Percentiles rank a stretch among this genome's conserved stretches.
Evolutionary conservation across 257 asterid genomes (phyloP).

Genomic region (Nicotiana noctiflora): DNA sequence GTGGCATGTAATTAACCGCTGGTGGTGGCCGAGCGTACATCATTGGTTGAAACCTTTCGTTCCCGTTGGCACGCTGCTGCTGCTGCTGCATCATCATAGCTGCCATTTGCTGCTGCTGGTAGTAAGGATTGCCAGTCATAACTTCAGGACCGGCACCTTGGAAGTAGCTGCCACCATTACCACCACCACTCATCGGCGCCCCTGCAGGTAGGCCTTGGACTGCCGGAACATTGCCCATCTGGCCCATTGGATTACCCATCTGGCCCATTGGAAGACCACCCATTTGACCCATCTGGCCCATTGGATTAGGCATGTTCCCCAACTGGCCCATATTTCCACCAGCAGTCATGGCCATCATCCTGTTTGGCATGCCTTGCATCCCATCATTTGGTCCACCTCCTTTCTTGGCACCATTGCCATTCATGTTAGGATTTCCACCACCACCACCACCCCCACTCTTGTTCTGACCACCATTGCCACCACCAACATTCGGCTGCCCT

Average conservation of each 20-base stretch:
- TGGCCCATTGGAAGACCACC: constrained; percentile 21
- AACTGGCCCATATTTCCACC: constrained; percentile 41
- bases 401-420: constrained; percentile 49
- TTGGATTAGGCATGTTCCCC: constrained; percentile 33
- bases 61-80: constrained; percentile 76
- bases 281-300: constrained; percentile 39
- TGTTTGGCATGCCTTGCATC: constrained; percentile 76
- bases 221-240: constrained; percentile 60
- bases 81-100: constrained; percentile 98
- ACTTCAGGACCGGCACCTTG: constrained; percentile 48
- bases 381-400: constrained; percentile 77
- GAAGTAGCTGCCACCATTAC: constrained; percentile 34
- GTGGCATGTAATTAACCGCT: constrained; percentile 78
- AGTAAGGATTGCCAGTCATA: constrained; percentile 54
- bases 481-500: constrained; percentile 37
- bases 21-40: constrained; percentile 97
- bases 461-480: constrained; percentile 16
- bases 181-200: constrained; percentile 26
- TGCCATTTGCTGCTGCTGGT: constrained; percentile 67
- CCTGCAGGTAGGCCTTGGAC: constrained; percentile 62
- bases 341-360: constrained; percentile 60
- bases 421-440: constrained; percentile 25
- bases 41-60: constrained; percentile 97
- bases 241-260: constrained; percentile 33
- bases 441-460: constrained; percentile 34